Conservation (phyloP, 495 filamentous ascomycete species). For the Neurospora sp. region DNA sequence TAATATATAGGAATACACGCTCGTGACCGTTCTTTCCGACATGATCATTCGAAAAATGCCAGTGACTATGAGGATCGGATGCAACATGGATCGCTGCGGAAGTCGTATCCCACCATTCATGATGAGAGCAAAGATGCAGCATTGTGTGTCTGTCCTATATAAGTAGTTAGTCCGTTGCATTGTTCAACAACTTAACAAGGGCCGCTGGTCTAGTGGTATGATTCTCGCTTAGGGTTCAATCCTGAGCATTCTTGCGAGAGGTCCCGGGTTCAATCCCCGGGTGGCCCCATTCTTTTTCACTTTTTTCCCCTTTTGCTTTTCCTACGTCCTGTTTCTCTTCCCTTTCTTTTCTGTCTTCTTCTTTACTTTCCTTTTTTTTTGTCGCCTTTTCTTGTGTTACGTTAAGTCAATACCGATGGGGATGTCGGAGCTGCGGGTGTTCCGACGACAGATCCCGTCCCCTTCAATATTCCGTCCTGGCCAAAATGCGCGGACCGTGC, state of each 20-base stretch:
- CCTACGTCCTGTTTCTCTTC: not conserved
- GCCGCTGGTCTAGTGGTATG: not conserved
- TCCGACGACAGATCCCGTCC: not conserved
- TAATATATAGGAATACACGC: no score
- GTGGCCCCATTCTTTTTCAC: not conserved
- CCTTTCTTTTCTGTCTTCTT: no score
- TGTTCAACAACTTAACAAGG: not conserved
- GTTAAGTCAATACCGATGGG: not conserved
- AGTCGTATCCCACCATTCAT: not conserved
- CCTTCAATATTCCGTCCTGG: no score
- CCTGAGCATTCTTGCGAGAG: not conserved
- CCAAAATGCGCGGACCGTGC: no score
- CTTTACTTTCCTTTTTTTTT: not conserved
- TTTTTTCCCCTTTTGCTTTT: not conserved
- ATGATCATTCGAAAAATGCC: not conserved
- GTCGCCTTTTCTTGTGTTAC: not conserved
- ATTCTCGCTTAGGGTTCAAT: not conserved
- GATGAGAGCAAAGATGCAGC: not conserved
- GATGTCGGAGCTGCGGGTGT: not conserved
- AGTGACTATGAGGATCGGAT: not conserved
- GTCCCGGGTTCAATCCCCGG: not conserved
- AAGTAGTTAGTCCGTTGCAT: rapidly evolving
- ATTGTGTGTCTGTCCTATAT: not conserved
- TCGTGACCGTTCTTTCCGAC: not conserved
- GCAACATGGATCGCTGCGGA: not conserved